Conservation (phyloP, 176 grass and related monocot species). For the Elaeis guineensis region DNA sequence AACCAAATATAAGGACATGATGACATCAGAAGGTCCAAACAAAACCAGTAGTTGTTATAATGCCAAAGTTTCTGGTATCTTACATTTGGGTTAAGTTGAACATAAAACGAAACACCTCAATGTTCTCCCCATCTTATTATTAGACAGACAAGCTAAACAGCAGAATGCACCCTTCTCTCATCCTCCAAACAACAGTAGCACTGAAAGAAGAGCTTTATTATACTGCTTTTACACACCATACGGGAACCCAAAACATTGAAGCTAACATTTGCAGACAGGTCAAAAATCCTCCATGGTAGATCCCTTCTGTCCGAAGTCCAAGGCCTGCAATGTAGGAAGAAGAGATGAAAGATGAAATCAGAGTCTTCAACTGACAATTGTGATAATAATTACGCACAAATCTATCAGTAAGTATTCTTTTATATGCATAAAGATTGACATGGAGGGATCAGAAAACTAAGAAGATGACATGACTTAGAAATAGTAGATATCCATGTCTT, state of each 20-base stretch:
- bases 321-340: slow-evolving; percentile 20
- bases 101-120: too few species aligned
- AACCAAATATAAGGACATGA: too few species aligned
- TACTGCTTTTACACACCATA: too few species aligned
- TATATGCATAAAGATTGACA: not conserved
- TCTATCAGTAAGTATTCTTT: not conserved
- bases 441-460: not conserved
- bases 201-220: too few species aligned
- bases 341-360: not conserved
- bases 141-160: too few species aligned
- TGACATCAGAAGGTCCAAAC: too few species aligned
- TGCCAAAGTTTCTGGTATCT: too few species aligned
- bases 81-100: too few species aligned
- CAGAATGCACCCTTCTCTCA: not conserved
- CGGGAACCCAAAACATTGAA: not conserved
- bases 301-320: slow-evolving; percentile 54
- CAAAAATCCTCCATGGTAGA: slow-evolving; percentile 36
- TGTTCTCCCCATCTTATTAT: too few species aligned
- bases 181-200: not conserved
- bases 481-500: slow-evolving; percentile 54
- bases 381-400: not conserved
- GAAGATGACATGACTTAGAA: slow-evolving; percentile 1
- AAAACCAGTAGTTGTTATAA: too few species aligned
- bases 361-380: not conserved
- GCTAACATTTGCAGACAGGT: not conserved